phyloP scores from a whole-genome alignment of 768 basidiomycete species.

The Trametes elegans region DNA sequence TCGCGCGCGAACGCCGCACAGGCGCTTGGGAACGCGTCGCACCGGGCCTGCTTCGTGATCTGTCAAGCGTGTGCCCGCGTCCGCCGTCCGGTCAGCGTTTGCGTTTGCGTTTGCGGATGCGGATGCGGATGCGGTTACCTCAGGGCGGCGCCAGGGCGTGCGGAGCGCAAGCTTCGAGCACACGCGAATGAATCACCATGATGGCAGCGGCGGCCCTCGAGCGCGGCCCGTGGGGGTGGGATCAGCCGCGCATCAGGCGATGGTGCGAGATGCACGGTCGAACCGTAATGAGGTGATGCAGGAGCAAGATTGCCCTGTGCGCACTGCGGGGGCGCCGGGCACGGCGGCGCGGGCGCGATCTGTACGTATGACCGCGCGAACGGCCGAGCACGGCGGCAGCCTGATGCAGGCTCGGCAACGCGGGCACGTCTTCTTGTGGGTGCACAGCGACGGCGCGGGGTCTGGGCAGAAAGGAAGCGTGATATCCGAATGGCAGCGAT shows the following conservation, averaged over 20 bases:
- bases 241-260: slow-evolving; percentile 18
- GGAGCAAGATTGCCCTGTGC: slow-evolving; percentile 1
- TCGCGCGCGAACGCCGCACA: slow-evolving; percentile 1
- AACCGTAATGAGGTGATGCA: slow-evolving; percentile 18
- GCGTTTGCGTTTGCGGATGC: too few relatives aligned
- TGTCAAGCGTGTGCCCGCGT: slow-evolving; percentile 15
- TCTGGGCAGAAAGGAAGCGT: background rate
- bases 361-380: background rate
- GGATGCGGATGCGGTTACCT: background rate
- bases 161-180: too few relatives aligned
- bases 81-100: slow-evolving; percentile 4
- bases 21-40: slow-evolving; percentile 2
- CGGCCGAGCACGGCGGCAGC: background rate
- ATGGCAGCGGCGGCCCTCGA: slow-evolving; percentile 7
- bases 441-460: background rate
- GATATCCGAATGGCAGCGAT: slow-evolving; percentile 16
- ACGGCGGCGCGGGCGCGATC: background rate
- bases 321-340: slow-evolving; percentile 11
- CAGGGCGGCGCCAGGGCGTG: background rate
- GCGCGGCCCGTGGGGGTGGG: slow-evolving; percentile 2
- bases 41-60: slow-evolving; percentile 14
- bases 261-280: slow-evolving; percentile 14
- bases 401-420: background rate
- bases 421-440: background rate
- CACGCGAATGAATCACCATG: background rate